Conservation (phyloP, 306 rosid species). For the Cercis canadensis region DNA sequence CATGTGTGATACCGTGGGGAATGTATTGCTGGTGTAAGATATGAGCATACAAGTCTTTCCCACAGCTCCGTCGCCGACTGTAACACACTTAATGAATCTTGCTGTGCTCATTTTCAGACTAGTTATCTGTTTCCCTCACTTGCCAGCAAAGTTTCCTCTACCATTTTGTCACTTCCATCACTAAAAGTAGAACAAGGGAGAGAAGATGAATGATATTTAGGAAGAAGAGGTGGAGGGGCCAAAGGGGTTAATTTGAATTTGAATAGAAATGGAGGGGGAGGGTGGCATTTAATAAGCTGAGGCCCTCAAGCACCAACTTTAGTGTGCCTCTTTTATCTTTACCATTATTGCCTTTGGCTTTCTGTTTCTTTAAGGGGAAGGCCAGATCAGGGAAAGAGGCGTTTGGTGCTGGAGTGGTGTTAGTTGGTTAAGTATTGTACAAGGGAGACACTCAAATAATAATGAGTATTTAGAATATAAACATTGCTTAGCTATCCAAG, state of each 20-base stretch:
- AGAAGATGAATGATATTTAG: conserved; percentile 24
- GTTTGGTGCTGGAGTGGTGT: conserved; percentile 86
- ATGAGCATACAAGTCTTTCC: conserved; percentile 96
- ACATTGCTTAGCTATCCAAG: conserved; percentile 41
- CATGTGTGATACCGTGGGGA: conserved; percentile 68
- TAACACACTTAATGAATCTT: conserved; percentile 91
- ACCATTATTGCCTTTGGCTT: conserved; percentile 68
- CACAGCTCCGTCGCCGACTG: conserved; percentile 95
- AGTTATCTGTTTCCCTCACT: conserved; percentile 16
- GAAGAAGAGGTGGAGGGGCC: conserved; percentile 9
- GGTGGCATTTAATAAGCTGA: conserved; percentile 62
- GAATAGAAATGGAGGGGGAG: conserved; percentile 50
- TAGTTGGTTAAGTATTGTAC: conserved; percentile 94
- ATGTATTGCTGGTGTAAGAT: conserved; percentile 88
- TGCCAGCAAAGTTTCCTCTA: conserved; percentile 33
- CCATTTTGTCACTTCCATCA: conserved; percentile 45
- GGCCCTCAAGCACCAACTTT: conserved; percentile 63
- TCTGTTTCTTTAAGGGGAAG: conserved; percentile 96
- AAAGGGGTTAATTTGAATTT: conserved; percentile 47
- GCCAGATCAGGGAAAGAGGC: conserved; percentile 52
- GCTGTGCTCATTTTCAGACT: conserved; percentile 74
- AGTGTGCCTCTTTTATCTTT: conserved; percentile 50
- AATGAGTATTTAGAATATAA: conserved; percentile 62
- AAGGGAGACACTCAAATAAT: conserved; percentile 64
- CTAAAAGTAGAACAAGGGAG: conserved; percentile 20